Evolutionary conservation across 2,329 filamentous ascomycete species (phyloP), one percentile per base, ranked within the genome.

Genomic region (Xylariaceae sp.): DNA sequence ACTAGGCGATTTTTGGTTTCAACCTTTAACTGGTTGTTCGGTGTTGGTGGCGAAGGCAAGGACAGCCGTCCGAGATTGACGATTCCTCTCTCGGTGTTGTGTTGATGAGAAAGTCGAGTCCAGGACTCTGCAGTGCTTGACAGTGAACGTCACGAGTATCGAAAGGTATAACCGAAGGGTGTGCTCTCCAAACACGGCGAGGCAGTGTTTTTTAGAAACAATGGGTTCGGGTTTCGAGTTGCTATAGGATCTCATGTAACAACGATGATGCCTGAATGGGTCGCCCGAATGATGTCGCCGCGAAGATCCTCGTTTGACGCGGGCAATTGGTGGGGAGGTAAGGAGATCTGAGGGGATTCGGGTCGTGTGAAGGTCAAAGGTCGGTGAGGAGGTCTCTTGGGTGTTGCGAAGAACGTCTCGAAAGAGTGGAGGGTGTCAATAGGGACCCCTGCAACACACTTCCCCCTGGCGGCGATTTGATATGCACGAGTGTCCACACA

Each of bases 381-480:
- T 53, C 55, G 55, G 55, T 56, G 51, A 56, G 48, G 50, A 53
- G 53, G 37, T 48, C 41, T 31, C 48, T 56, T 49, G 56, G 57
- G 50, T 64, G 64, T 64, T 63, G 63, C 65, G 62, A 59, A 54
- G 61, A 56, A 58, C 62, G 65, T 68, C 61, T 68, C 62, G 59
- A 61, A 52, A 57, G 43, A 49, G 50, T 54, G 56, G 56, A 54
- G 47, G 56, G 49, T 54, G 45, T 52, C 44, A 46, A 48, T 45
- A 49, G 30, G n/a, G 38, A 51, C 45, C 53, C 56, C 56, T 55
- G 54, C 39, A 41, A 19, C 28, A 19, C 39, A 39, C n/a, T n/a
- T 39, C 43, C 55, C 55, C 54, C 50, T 53, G 43, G 51, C 38
- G 45, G 35, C 44, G 43, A 45, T 45, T 54, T 56, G 44, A 45